phyloP scores from a whole-genome alignment of 2,329 filamentous ascomycete species.

The Fusarium citri region DNA sequence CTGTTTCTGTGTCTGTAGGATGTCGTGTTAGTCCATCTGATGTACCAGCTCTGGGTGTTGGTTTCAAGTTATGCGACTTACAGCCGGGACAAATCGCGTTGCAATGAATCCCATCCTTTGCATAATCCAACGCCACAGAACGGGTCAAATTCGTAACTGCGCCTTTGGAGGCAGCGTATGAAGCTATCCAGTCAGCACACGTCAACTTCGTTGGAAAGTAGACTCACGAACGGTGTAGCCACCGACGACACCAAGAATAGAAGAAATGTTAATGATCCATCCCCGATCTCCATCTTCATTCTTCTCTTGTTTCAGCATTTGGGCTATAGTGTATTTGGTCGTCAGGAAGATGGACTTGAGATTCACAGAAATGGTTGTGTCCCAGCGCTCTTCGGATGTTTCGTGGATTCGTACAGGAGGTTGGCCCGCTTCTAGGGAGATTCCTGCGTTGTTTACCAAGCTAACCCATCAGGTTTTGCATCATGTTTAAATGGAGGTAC shows the following conservation, averaged over 20 bases:
- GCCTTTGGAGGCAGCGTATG: constrained; percentile 62
- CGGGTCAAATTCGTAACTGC: constrained; percentile 63
- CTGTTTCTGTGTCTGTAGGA: constrained; percentile 42
- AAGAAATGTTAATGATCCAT: constrained; percentile 63
- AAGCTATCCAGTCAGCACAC: constrained; percentile 26
- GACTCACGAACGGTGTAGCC: constrained; percentile 38
- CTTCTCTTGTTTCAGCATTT: constrained; percentile 63
- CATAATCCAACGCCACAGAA: constrained; percentile 62
- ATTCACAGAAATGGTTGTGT: constrained; percentile 55
- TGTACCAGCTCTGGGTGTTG: too few species aligned
- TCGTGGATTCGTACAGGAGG: constrained; percentile 55
- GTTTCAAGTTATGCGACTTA: neutral
- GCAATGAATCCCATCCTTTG: constrained; percentile 59
- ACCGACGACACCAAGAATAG: constrained; percentile 56
- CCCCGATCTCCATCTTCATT: constrained; percentile 55
- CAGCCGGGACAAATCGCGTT: constrained; percentile 67
- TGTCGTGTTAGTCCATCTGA: too few species aligned
- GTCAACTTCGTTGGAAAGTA: rapidly evolving
- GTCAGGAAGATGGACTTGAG: constrained; percentile 53
- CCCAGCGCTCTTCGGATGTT: constrained; percentile 58
- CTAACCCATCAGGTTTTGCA: constrained; percentile 30
- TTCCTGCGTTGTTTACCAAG: constrained; percentile 58
- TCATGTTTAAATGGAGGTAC: constrained; percentile 4
- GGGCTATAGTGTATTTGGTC: constrained; percentile 58
- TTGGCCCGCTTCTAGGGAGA: constrained; percentile 47